phyloP scores from a whole-genome alignment of 352 stramenopile species.

The Phytophthora pinifolia region DNA sequence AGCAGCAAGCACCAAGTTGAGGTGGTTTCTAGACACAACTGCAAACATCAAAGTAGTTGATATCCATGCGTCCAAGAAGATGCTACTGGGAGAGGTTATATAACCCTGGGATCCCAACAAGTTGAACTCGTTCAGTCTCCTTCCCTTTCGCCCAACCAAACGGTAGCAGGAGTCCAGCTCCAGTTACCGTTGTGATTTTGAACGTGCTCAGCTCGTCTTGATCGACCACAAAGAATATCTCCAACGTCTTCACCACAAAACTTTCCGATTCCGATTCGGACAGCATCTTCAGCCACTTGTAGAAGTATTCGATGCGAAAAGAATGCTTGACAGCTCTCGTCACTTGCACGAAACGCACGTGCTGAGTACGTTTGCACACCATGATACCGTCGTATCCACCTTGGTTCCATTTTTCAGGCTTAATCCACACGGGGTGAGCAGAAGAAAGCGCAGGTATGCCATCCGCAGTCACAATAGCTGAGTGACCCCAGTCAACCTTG shows the following conservation, averaged over 20 bases:
- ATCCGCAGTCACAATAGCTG: conserved; percentile 5
- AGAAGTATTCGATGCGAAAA: conserved; percentile 14
- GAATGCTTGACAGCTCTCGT: conserved; percentile 7
- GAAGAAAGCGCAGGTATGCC: conserved; percentile 2
- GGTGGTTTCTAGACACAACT: too few species aligned
- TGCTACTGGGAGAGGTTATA: too few species aligned
- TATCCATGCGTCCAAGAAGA: too few species aligned
- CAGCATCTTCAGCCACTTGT: conserved; percentile 6
- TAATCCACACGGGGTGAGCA: conserved; percentile 16
- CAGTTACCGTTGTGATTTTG: neutral
- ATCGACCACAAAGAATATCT: conserved; percentile 14
- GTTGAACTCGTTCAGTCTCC: conserved; percentile 15
- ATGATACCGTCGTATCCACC: conserved; percentile 21
- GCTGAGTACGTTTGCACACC: conserved; percentile 9
- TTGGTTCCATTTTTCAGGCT: conserved; percentile 15
- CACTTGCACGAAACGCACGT: conserved; percentile 15
- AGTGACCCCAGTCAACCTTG: neutral
- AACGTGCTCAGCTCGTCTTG: neutral
- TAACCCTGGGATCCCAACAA: too few species aligned
- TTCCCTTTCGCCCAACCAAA: conserved; percentile 10
- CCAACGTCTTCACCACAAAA: conserved; percentile 13
- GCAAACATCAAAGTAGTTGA: too few species aligned
- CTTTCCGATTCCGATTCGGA: neutral
- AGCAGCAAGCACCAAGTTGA: too few species aligned
- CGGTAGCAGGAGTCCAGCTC: neutral